Base-by-base conservation (phyloP, 164 flowering plant genomes). In the Saururus chinensis region DNA sequence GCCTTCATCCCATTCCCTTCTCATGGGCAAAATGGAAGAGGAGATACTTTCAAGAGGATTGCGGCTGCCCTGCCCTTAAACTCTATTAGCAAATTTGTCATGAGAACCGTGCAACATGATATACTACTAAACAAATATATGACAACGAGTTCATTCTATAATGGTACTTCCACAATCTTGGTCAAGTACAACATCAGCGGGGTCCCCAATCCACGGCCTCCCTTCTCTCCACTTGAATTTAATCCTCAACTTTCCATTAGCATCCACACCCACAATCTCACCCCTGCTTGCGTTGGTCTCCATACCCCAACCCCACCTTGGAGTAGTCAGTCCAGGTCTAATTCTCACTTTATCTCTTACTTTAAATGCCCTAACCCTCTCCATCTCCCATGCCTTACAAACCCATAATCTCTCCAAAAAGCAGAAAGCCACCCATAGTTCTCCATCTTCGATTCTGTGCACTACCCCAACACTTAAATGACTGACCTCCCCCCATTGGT, bases 301-400 rank as follows among this genome's bases (percentile, higher is more conserved):
- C 99, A 93, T 93, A 26, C 99, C 99, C 99, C 97, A 93, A 0
- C 89, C 99, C 96, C 96, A 90, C 56, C 99, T 74, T 16, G 99
- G 99, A 4, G 83, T 63, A 49, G 79, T 92, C 65, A 93, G 62
- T 51, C 96, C 92, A 19, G 79, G 82, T 78, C 75, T 80, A n/a
- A 90, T 85, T 63, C 71, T 84, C 63, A 93, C 97, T 63, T 79
- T 85, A 70, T 93, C 99, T 45, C 95, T 95, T 1, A 87, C 80
- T 71, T 60, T 73, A 69, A 88, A 93, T 12, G 91, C 76, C 59
- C 97, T 79, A 21, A 87, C 75, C 63, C 69, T 74, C 69, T 88
- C 97, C 91, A 88, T 75, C 64, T 93, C 99, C 61, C 69, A 67
- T 25, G 77, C 73, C 69, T 88, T 87, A 66, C 99, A 93, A 57